These are phyloP conservation scores for Sclerotinia sclerotiorum DNA, from an alignment of 2,329 filamentous ascomycete genomes.

Conservation along the genomic window DNA sequence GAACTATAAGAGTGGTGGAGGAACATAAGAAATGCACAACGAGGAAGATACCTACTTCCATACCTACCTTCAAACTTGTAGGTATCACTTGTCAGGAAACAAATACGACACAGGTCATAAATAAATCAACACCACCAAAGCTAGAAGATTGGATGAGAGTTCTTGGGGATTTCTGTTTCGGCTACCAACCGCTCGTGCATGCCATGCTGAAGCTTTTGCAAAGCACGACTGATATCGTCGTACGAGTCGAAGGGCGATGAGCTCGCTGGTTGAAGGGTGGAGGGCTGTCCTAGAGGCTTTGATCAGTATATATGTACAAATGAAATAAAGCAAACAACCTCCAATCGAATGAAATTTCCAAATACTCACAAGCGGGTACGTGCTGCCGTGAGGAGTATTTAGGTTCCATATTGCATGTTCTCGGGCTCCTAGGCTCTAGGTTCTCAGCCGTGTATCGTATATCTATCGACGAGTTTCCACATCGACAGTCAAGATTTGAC, in stretches of 20 bases:
- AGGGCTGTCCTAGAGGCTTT: not conserved
- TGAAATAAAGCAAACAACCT: not conserved
- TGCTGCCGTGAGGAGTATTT: not conserved
- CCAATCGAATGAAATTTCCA: not conserved
- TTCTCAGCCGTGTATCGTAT: not conserved
- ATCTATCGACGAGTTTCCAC: not conserved
- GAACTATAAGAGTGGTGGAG: not conserved
- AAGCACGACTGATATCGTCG: not conserved
- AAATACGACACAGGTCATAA: not conserved
- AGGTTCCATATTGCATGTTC: not conserved
- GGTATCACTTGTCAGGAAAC: not conserved
- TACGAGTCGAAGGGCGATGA: not conserved
- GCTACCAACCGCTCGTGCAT: not conserved
- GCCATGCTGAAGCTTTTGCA: not conserved
- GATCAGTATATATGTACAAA: conserved; percentile 1
- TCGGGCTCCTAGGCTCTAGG: not conserved
- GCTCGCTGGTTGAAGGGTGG: not conserved
- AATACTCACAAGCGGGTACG: not conserved
- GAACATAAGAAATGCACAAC: not conserved
- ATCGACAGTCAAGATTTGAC: not conserved
- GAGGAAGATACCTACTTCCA: conserved; percentile 1
- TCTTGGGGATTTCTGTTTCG: not conserved
- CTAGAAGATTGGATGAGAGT: not conserved
- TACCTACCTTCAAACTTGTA: not conserved
- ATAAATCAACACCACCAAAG: not conserved